Evolutionary conservation across 352 stramenopile genomes (phyloP), one percentile per base, ranked within the genome.

Genomic region (Lagenidium sp.): DNA sequence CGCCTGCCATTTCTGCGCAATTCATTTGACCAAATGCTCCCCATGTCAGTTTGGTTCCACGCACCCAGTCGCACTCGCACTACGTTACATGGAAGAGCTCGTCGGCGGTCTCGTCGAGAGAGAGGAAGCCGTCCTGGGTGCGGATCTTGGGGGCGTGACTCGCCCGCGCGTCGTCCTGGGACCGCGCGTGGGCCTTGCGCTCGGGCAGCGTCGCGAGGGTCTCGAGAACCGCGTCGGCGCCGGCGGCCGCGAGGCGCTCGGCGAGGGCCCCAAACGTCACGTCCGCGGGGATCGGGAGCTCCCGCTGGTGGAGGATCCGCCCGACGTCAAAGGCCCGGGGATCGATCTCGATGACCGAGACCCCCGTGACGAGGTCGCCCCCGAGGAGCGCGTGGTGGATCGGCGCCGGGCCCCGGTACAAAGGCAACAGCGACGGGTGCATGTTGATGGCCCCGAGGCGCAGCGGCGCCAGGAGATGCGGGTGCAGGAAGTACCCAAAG

Each of bases 331-430:
- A 92, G 34, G 77, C 77, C 1, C 64, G 68, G 4, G 79, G 77
- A 45, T 95, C 82, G 36, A 95, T 91, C 51, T 93, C 74, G 34
- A 94, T 92, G 13, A 95, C 64, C 12, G 82, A 94, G 22, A 94
- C 68, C 23, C 82, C 82, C 1, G 82, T 95, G 2, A 40, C 65
- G 4, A 35, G 35, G 31, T 95, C 82, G 20, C 82, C 82, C 37
- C 94, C 81, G 13, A 91, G 52, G 22, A 95, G 65, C 37, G 77
- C 79, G 53, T 90, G 82, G 45, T 93, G 82, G 46, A 95, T 93
- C 23, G 82, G 82, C 29, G 82, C 81, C 16, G 82, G 76, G 0
- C 82, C 82, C 10, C 82, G 79, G 44, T 95, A 94, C 68, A 86
- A 86, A 34, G 82, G 82, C 36, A 95, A 44, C 16, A 95, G 50